These are phyloP conservation scores for Diaporthe batatas DNA, from an alignment of 2,329 filamentous ascomycete species.

Conservation along the genomic window DNA sequence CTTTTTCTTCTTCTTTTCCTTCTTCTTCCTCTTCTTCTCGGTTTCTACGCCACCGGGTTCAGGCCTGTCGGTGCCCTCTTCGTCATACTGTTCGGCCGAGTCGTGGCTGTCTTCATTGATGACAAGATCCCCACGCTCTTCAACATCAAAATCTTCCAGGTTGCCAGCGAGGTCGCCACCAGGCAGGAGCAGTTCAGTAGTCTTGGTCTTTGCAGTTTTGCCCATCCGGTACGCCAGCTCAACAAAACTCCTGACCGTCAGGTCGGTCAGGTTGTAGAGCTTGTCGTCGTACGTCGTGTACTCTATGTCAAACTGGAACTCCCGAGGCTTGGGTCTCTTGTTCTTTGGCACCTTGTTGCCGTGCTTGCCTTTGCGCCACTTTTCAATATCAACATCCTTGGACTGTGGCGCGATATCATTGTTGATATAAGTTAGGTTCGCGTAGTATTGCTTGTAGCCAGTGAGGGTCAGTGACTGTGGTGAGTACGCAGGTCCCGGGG, in stretches of 20 bases:
- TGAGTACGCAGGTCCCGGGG: conserved; percentile 91
- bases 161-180: conserved; percentile 36
- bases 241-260: conserved; percentile 87
- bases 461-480: conserved; percentile 84
- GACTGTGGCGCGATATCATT: conserved; percentile 67
- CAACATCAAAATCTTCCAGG: conserved; percentile 32
- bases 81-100: conserved; percentile 49
- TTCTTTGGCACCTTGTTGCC: conserved; percentile 68
- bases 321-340: conserved; percentile 68
- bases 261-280: conserved; percentile 80
- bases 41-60: conserved; percentile 47
- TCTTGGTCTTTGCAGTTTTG: conserved; percentile 52
- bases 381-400: conserved; percentile 48
- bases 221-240: conserved; percentile 85
- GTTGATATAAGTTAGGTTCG: conserved; percentile 93
- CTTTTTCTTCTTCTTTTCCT: conserved; percentile 64
- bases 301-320: conserved; percentile 83
- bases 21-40: conserved; percentile 56
- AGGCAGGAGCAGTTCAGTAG: conserved; percentile 27
- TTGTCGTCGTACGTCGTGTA: conserved; percentile 87
- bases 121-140: conserved; percentile 40
- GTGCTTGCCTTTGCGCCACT: conserved; percentile 76
- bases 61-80: conserved; percentile 47
- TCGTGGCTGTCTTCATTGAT: conserved; percentile 42
- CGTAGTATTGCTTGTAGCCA: conserved; percentile 91